Base-by-base conservation (phyloP, 2,329 filamentous ascomycete genomes). In the Exophiala xenobiotica region DNA sequence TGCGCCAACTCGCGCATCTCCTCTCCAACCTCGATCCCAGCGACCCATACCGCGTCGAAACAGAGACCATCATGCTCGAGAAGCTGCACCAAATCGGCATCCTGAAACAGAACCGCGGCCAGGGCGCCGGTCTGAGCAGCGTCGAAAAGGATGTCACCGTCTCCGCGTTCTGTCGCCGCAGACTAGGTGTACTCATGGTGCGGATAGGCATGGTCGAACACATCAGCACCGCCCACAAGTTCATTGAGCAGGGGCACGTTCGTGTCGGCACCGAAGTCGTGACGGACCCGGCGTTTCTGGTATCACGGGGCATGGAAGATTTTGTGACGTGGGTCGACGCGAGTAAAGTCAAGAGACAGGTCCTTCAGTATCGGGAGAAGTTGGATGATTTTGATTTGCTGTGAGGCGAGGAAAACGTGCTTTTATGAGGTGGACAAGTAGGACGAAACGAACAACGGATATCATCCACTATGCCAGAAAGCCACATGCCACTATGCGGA, bases 301-400 rank as follows among this genome's bases (percentile, higher is more conserved):
- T 97, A 6, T 93, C 89, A 29, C 79, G 91, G 59, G 88, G 83
- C 55, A 89, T 95, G 80, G 92, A 97, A 73, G 92, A 97, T 72
- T 96, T 95, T 68, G 87, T 97, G 14, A 96, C 92, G 0, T 97
- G 92, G 92, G 86, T 92, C 7, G 88, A 95, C 64, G 90, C 89
- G 54, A 95, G 89, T 71, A 96, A 96, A 87, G 91, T 97, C 70
- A 96, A 95, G 86, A 82, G 87, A 67, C 93, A 90, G 67, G 95
- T 96, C 59, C 85, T 96, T 82, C 89, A 88, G 72, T 97, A 96
- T 69, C 83, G 90, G 63, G 90, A 96, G 71, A 89, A 95, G 76
- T 72, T 96, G 72, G 92, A 97, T 72, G 92, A 97, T 72, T 97
- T 95, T 66, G 92, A 97, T 74, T 74, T 96, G 67, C 74, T 95